Percentiles rank a stretch among this genome's conserved stretches.
These are phyloP conservation scores for Phlebiopsis flavidoalba DNA, from an alignment of 768 basidiomycete species.

Conservation along the genomic window DNA sequence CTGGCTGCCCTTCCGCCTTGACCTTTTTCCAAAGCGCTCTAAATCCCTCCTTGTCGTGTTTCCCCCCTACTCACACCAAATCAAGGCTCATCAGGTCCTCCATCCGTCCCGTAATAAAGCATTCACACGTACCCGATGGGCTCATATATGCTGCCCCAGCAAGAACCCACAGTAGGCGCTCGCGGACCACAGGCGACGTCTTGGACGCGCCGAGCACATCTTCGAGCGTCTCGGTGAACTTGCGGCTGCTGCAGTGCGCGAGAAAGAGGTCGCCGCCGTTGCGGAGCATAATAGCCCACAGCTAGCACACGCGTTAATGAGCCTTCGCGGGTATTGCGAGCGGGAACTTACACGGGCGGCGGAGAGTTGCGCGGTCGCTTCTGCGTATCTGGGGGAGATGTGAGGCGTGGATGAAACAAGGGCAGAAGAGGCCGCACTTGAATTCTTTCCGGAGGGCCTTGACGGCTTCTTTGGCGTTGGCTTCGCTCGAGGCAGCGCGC, in stretches of 20 bases:
- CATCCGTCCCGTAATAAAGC: no score
- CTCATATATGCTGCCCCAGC: constrained; percentile 76
- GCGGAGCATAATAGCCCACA: constrained; percentile 89
- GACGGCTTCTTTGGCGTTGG: constrained; percentile 78
- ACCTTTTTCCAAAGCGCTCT: constrained; percentile 75
- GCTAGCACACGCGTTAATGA: constrained; percentile 29
- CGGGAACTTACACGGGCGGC: constrained; percentile 59
- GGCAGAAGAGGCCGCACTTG: constrained; percentile 46
- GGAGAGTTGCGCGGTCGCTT: constrained; percentile 69
- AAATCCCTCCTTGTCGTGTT: constrained; percentile 40
- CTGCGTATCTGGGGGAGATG: constrained; percentile 50
- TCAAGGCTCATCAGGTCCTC: no score
- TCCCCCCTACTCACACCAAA: background rate
- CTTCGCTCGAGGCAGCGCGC: constrained; percentile 65
- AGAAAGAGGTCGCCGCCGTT: constrained; percentile 75
- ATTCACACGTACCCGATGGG: constrained; percentile 18
- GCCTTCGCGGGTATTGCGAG: background rate
- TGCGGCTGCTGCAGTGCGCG: constrained; percentile 61
- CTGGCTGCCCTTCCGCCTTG: constrained; percentile 76
- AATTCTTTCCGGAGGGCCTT: constrained; percentile 81
- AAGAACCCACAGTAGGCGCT: constrained; percentile 75
- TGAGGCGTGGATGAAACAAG: constrained; percentile 7
- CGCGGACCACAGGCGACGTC: constrained; percentile 76
- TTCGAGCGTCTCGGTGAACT: constrained; percentile 77
- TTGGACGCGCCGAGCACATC: constrained; percentile 58